Percentiles rank a stretch among this genome's conserved stretches.
phyloP scores from a whole-genome alignment of 2,329 filamentous ascomycete genomes.

The Penicillium thymicola region DNA sequence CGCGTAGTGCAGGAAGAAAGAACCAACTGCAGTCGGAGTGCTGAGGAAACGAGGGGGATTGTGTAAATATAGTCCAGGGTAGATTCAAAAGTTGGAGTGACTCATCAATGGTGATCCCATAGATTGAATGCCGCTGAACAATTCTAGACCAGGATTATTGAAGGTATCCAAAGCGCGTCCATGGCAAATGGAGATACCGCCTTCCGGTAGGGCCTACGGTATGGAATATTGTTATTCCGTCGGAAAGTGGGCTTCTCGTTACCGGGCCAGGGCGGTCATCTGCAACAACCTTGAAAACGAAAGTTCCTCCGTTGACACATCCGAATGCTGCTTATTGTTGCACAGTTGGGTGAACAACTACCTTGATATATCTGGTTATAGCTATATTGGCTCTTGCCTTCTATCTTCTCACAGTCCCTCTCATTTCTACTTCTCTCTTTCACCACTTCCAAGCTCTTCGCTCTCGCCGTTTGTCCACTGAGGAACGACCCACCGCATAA shows the following conservation, averaged over 20 bases:
- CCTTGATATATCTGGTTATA: not conserved
- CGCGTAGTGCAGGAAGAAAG: conserved; percentile 2
- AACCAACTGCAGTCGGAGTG: not conserved
- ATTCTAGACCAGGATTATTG: conserved; percentile 16
- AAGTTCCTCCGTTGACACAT: conserved; percentile 2
- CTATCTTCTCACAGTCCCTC: not conserved
- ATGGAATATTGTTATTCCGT: conserved; percentile 29
- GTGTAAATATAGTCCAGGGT: not conserved
- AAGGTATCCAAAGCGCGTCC: conserved; percentile 29
- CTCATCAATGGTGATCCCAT: conserved; percentile 2
- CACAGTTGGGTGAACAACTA: not conserved
- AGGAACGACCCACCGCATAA: conserved; percentile 1
- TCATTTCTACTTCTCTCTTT: not conserved
- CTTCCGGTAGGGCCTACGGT: not conserved
- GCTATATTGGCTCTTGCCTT: not conserved
- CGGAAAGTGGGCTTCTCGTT: conserved; percentile 38
- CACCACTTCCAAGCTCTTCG: not conserved
- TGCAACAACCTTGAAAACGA: conserved; percentile 18
- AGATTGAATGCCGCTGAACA: conserved; percentile 5
- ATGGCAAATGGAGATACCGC: conserved; percentile 5
- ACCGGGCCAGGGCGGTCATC: conserved; percentile 31
- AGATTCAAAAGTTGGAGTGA: not conserved
- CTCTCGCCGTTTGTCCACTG: not conserved
- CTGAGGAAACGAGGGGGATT: not conserved
- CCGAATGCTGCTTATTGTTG: conserved; percentile 9